Base-by-base conservation (phyloP, 352 stramenopile genomes). In the Aphanomyces stellatus region DNA sequence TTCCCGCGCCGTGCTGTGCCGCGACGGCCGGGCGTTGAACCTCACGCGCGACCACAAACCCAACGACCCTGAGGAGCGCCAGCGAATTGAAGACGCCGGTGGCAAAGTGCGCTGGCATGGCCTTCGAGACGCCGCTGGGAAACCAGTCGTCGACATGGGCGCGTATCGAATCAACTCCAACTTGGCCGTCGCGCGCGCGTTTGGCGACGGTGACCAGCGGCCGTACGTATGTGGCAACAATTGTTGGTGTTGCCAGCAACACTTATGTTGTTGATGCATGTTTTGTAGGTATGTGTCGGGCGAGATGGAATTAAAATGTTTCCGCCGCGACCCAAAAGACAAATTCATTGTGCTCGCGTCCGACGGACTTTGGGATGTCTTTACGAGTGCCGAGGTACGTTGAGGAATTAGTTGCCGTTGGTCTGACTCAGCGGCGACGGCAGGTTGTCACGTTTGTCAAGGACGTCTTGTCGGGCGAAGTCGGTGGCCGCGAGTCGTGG, bases 301-400 rank as follows among this genome's bases (percentile, higher is more conserved):
- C 0, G 84, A 95, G 37, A 79, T 80, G 3, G 88, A 97, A 59
- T 82, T 97, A 37, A 78, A 85, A 51, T 77, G 79, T 31, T 85
- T 94, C 61, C 75, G 87, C 48, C 78, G 88, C 7, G 81, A 93
- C 64, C 76, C 78, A 65, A 84, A 87, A 62, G 85, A 96, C 71
- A 77, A 97, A 53, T 98, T 98, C 62, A 90, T 96, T 71, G 92
- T 98, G 64, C 73, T 98, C 30, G 93, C 92, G 22, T 96, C 82
- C 19, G 93, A 98, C 61, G 93, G 93, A 0, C 76, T 98, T 2
- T 98, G 92, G 92, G 93, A 98, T 62, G 90, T 98, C 28, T 97
- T 98, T 65, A 90, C 76, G 11, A 96, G 82, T 59, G 87, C 96
- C 35, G 87, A 97, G 65, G 62, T 69, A 43, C 19, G n/a, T 22